phyloP scores from a whole-genome alignment of 2,329 filamentous ascomycete species.

The Lithohypha guttulata region DNA sequence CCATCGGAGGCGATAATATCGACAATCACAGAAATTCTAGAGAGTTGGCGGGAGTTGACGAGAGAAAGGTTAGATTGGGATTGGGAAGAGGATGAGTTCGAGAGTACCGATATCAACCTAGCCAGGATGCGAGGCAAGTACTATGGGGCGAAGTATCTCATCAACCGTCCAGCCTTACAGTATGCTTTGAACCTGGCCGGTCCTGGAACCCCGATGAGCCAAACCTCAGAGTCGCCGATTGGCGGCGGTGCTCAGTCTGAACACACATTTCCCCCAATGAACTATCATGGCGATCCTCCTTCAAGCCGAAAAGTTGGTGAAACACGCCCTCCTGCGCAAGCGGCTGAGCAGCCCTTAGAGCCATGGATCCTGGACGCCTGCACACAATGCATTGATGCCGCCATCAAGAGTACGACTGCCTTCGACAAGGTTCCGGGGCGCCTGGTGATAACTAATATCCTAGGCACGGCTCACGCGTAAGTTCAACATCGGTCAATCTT shows the following conservation, averaged over 20 bases:
- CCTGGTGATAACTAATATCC: slow-evolving; percentile 83
- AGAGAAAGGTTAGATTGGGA: too few species aligned
- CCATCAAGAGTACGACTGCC: slow-evolving; percentile 74
- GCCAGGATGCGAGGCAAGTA: slow-evolving; percentile 87
- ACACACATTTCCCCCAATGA: slow-evolving; percentile 28
- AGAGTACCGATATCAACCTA: slow-evolving; percentile 63
- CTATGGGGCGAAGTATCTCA: slow-evolving; percentile 84
- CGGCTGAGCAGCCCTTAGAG: slow-evolving; percentile 15
- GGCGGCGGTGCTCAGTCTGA: slow-evolving; percentile 25
- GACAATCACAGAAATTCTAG: slow-evolving; percentile 37
- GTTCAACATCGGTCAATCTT: slow-evolving; percentile 30
- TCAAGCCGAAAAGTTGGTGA: slow-evolving; percentile 26
- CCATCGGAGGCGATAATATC: slow-evolving; percentile 27
- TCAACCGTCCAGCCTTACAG: slow-evolving; percentile 66
- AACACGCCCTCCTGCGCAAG: slow-evolving; percentile 26
- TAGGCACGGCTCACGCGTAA: slow-evolving; percentile 93
- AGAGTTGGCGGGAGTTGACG: slow-evolving; percentile 44
- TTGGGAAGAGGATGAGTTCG: slow-evolving; percentile 58
- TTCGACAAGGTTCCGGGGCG: slow-evolving; percentile 59
- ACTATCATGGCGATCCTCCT: slow-evolving; percentile 24
- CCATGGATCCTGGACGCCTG: slow-evolving; percentile 18
- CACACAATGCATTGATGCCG: slow-evolving; percentile 55
- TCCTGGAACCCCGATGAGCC: slow-evolving; percentile 9
- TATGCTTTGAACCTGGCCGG: slow-evolving; percentile 41
- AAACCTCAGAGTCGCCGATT: slow-evolving; percentile 26